A percentile compares a stretch with the other conserved stretches of the same genome.
Conservation (phyloP, 768 basidiomycete species). For the Rhodotorula diobovata region DNA sequence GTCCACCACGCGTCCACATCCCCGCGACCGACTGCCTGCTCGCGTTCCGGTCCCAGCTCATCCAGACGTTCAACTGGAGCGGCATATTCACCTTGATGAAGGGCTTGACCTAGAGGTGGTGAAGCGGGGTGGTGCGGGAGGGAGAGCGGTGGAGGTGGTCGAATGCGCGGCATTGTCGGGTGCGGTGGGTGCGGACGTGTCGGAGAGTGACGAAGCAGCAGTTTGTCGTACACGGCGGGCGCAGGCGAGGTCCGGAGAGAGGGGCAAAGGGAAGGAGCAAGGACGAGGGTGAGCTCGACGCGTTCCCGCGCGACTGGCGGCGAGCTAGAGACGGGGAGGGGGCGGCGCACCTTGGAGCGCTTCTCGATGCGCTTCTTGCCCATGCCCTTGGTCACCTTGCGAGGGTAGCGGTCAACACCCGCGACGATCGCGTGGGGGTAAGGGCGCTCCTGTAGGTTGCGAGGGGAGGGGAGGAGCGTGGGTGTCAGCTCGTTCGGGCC, state of each 20-base stretch:
- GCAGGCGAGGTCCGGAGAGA: too few species aligned
- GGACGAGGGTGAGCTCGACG: neutral
- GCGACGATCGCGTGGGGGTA: constrained; percentile 99
- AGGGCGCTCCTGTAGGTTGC: constrained; percentile 58
- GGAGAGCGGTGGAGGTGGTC: too few species aligned
- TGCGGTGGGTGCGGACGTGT: too few species aligned
- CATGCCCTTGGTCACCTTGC: constrained; percentile 97
- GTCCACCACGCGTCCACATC: too few species aligned
- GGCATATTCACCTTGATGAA: constrained; percentile 79
- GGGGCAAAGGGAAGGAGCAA: neutral
- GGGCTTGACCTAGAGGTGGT: constrained; percentile 66
- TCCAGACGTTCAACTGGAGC: too few species aligned
- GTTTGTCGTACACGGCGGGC: too few species aligned
- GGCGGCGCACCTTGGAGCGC: constrained; percentile 62
- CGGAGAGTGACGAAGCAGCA: too few species aligned
- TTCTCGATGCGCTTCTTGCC: constrained; percentile 86
- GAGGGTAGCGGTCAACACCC: constrained; percentile 94
- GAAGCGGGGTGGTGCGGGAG: neutral
- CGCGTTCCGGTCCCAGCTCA: too few species aligned
- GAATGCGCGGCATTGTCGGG: too few species aligned
- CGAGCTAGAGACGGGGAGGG: neutral
- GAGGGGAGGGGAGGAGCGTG: neutral
- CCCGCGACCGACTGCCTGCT: too few species aligned
- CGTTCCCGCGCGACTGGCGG: too few species aligned
- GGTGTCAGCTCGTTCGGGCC: neutral